phyloP scores from a whole-genome alignment of 2,329 filamentous ascomycete species.

The Trichoderma sp. region DNA sequence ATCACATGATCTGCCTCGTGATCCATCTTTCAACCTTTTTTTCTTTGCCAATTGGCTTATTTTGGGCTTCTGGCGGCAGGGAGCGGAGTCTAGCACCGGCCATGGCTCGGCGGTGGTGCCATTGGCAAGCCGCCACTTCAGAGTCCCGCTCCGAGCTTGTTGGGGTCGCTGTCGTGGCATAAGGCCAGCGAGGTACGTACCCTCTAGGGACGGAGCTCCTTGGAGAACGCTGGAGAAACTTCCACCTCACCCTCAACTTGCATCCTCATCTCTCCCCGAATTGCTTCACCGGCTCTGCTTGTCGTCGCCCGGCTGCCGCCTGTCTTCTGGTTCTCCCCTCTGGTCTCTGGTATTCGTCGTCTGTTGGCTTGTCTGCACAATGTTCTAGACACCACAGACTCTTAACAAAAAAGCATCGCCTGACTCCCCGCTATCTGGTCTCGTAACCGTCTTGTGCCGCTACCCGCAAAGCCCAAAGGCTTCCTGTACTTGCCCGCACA shows the following conservation, averaged over 20 bases:
- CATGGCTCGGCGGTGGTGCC: slow-evolving; percentile 23
- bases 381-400: slow-evolving; percentile 45
- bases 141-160: slow-evolving; percentile 23
- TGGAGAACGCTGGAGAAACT: slow-evolving; percentile 45
- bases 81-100: slow-evolving; percentile 28
- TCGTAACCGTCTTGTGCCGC: slow-evolving; percentile 21
- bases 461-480: slow-evolving; percentile 19
- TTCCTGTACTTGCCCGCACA: slow-evolving; percentile 8
- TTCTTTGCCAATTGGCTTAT: background rate
- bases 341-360: slow-evolving; percentile 47
- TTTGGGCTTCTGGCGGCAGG: background rate
- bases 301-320: slow-evolving; percentile 38
- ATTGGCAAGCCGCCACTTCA: slow-evolving; percentile 24
- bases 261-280: slow-evolving; percentile 31
- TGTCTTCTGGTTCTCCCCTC: slow-evolving; percentile 47
- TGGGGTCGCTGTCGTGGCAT: slow-evolving; percentile 35
- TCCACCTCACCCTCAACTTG: slow-evolving; percentile 48
- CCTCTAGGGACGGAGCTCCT: slow-evolving; percentile 30
- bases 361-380: slow-evolving; percentile 42
- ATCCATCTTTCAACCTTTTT: background rate
- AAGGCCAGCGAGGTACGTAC: slow-evolving; percentile 14
- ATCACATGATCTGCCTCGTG: slow-evolving; percentile 1
- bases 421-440: slow-evolving; percentile 23
- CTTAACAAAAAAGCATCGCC: slow-evolving; percentile 24
- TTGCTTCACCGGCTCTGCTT: slow-evolving; percentile 35